These are phyloP conservation scores for Wickerhamomyces sp. DNA, from an alignment of 1,139 yeast species.

Conservation along the genomic window DNA sequence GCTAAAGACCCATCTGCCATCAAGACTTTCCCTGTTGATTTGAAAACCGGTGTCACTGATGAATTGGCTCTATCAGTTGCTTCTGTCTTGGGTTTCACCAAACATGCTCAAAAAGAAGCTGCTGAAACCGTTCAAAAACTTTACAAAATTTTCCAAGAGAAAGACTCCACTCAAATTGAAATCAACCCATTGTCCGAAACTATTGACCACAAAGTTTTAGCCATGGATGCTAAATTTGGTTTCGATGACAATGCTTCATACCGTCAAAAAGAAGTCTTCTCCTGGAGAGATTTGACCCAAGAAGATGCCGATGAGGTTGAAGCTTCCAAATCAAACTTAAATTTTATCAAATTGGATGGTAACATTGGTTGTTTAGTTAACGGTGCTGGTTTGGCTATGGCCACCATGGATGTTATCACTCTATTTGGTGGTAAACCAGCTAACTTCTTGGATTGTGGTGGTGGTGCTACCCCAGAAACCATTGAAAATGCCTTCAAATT, in stretches of 20 bases:
- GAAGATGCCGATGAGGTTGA: slow-evolving; percentile 97
- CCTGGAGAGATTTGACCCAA: slow-evolving; percentile 96
- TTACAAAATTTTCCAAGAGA: slow-evolving; percentile 82
- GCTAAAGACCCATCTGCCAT: slow-evolving; percentile 87
- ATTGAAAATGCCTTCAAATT: slow-evolving; percentile 95
- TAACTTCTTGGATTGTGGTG: slow-evolving; percentile 99
- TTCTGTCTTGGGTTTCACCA: slow-evolving; percentile 72
- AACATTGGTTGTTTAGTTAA: slow-evolving; percentile 97
- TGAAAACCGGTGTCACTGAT: slow-evolving; percentile 77
- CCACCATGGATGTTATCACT: slow-evolving; percentile 99
- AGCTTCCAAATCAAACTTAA: slow-evolving; percentile 85
- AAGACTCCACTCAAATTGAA: slow-evolving; percentile 97
- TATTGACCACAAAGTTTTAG: slow-evolving; percentile 81
- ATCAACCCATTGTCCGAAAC: slow-evolving; percentile 98
- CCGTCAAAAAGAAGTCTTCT: slow-evolving; percentile 92
- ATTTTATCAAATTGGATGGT: slow-evolving; percentile 97
- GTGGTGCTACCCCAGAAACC: slow-evolving; percentile 98
- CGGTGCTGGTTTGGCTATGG: slow-evolving; percentile 99
- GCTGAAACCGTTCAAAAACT: slow-evolving; percentile 82
- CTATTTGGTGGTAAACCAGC: slow-evolving; percentile 99
- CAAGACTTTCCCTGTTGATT: slow-evolving; percentile 78
- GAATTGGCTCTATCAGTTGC: slow-evolving; percentile 75
- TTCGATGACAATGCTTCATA: slow-evolving; percentile 95
- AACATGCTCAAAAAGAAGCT: slow-evolving; percentile 77
- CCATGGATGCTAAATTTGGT: slow-evolving; percentile 98